Evolutionary conservation across 495 filamentous ascomycete species (phyloP).

Genomic region (Neurospora discreta): DNA sequence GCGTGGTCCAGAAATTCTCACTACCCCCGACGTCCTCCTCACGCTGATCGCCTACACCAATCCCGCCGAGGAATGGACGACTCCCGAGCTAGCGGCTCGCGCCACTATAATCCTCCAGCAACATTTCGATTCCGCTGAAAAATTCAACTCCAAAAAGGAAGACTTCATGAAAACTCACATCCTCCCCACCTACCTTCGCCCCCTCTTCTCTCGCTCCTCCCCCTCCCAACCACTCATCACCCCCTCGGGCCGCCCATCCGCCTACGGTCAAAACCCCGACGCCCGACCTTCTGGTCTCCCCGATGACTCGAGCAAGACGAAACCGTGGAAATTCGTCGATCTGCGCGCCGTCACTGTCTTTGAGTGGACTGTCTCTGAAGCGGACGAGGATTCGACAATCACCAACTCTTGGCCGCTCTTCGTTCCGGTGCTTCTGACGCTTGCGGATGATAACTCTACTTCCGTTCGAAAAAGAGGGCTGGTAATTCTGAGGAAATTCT

Average conservation of each 20-base stretch:
- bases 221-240: constrained; percentile 40
- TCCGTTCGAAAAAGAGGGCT: constrained; percentile 51
- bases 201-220: constrained; percentile 60
- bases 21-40: constrained; percentile 12
- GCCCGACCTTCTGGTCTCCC: constrained; percentile 25
- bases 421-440: constrained; percentile 69
- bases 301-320: constrained; percentile 41
- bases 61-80: constrained; percentile 43
- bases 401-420: constrained; percentile 59
- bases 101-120: constrained; percentile 33
- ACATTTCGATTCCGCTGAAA: constrained; percentile 15
- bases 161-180: constrained; percentile 43
- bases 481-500: constrained; percentile 45
- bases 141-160: constrained; percentile 2
- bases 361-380: constrained; percentile 48
- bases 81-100: constrained; percentile 14
- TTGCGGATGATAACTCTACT: constrained; percentile 60
- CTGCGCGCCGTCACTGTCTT: constrained; percentile 53
- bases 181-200: constrained; percentile 45
- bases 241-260: constrained; percentile 35
- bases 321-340: constrained; percentile 65
- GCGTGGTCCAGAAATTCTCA: background rate
- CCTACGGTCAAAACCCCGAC: constrained; percentile 1
- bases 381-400: constrained; percentile 26
- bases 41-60: constrained; percentile 37